These are phyloP conservation scores for Diaporthe destruens DNA, from an alignment of 2,329 filamentous ascomycete species.

Conservation along the genomic window DNA sequence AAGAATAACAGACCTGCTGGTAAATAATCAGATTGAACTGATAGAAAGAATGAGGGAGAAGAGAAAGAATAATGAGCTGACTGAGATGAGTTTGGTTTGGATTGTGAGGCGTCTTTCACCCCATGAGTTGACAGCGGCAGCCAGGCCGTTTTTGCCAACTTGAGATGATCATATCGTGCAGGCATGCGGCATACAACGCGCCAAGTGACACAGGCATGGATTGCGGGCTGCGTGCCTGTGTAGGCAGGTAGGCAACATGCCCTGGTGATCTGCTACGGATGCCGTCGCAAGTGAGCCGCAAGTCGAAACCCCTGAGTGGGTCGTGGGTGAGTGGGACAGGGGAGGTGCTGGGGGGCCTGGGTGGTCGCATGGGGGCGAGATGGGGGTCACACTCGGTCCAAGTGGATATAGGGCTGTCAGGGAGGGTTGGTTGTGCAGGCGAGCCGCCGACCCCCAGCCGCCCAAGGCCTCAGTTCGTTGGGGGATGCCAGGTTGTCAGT, in stretches of 20 bases:
- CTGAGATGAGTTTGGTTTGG: neutral
- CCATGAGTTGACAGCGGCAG: conserved; percentile 22
- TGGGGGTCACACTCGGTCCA: neutral
- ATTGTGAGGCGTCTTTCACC: neutral
- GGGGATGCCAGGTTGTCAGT: neutral
- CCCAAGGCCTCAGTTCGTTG: conserved; percentile 25
- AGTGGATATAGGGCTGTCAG: conserved; percentile 17
- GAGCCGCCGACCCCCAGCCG: conserved; percentile 6
- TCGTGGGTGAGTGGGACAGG: conserved; percentile 9
- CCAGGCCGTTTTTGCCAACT: conserved; percentile 19
- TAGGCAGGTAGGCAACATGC: conserved; percentile 13
- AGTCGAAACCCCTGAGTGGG: conserved; percentile 39
- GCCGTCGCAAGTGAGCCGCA: conserved; percentile 39
- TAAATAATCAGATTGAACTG: conserved; percentile 20
- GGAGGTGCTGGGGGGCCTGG: neutral
- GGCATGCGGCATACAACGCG: neutral
- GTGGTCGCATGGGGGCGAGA: too few relatives aligned
- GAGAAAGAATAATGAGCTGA: neutral
- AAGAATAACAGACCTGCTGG: conserved; percentile 39
- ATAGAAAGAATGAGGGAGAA: conserved; percentile 1
- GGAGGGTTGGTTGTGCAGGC: too few relatives aligned
- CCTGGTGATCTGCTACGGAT: conserved; percentile 34
- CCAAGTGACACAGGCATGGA: conserved; percentile 12
- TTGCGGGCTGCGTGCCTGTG: conserved; percentile 11
- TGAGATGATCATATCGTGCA: conserved; percentile 2